phyloP scores from a whole-genome alignment of 1,139 yeast species.

The Martiniozyma asiatica region DNA sequence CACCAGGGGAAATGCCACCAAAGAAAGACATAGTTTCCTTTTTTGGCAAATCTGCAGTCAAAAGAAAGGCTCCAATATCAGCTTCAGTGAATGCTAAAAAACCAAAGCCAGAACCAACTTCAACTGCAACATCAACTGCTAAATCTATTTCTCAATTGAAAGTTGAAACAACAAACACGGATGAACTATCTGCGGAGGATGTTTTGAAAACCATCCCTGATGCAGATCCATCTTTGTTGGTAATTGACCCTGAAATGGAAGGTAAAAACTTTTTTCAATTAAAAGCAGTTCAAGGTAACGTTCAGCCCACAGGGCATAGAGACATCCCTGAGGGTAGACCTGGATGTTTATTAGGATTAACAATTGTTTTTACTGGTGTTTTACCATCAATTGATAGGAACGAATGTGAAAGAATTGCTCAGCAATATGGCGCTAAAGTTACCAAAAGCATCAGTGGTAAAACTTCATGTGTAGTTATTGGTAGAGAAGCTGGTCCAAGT shows the following conservation, averaged over 20 bases:
- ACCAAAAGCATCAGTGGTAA: conserved; percentile 78
- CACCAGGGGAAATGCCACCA: too few relatives aligned
- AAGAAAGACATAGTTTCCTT: conserved; percentile 2
- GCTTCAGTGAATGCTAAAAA: not conserved
- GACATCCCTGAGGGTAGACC: conserved; percentile 66
- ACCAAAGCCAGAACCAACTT: not conserved
- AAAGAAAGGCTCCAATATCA: not conserved
- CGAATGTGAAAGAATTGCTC: conserved; percentile 64
- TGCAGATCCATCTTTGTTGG: conserved; percentile 47
- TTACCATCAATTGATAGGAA: conserved; percentile 71
- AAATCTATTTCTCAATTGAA: too few relatives aligned
- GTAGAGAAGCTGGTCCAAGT: conserved; percentile 96
- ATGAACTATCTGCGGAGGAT: conserved; percentile 39
- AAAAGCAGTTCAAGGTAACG: conserved; percentile 24
- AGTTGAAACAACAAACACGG: too few relatives aligned
- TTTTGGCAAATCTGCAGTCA: conserved; percentile 2
- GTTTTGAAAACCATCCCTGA: conserved; percentile 53
- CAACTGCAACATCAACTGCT: too few relatives aligned
- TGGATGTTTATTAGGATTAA: conserved; percentile 74
- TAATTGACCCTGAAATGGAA: conserved; percentile 26
- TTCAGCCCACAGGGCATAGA: conserved; percentile 21
- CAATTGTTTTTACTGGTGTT: conserved; percentile 88
- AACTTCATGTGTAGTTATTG: conserved; percentile 82
- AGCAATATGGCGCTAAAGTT: conserved; percentile 87
- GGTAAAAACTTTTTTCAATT: conserved; percentile 44